phyloP scores from a whole-genome alignment of 2,329 filamentous ascomycete species.

The Aaosphaeria arxii region DNA sequence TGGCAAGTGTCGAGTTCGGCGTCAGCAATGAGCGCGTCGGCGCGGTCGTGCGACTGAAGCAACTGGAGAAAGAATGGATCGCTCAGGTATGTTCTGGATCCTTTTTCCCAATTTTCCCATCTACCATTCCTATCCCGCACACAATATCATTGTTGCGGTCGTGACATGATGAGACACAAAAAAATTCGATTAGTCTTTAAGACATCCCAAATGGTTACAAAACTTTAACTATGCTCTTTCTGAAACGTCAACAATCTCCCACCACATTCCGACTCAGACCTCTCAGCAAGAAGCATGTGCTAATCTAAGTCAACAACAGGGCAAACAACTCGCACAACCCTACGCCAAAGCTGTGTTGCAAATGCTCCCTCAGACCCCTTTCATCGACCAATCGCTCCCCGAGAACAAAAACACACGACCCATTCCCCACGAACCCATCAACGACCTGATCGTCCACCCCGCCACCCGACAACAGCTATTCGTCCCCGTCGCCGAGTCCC shows the following conservation, averaged over 20 bases:
- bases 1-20: constrained; percentile 71
- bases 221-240: constrained; percentile 68
- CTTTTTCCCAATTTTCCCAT: neutral
- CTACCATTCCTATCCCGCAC: neutral
- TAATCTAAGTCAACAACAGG: constrained; percentile 49
- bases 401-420: constrained; percentile 34
- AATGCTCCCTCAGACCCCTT: constrained; percentile 72
- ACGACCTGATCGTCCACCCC: constrained; percentile 60
- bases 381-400: constrained; percentile 30
- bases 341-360: constrained; percentile 73
- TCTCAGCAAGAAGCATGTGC: too few species aligned
- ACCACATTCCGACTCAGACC: neutral
- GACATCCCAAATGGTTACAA: constrained; percentile 88
- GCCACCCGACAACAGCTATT: constrained; percentile 57
- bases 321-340: constrained; percentile 70
- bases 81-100: constrained; percentile 61
- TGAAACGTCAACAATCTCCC: constrained; percentile 45
- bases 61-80: constrained; percentile 77
- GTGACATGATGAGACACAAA: constrained; percentile 65
- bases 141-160: neutral
- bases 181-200: constrained; percentile 99
- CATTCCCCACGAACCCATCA: constrained; percentile 58
- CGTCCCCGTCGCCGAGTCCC: constrained; percentile 62
- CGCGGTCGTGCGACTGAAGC: constrained; percentile 80
- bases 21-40: constrained; percentile 82